phyloP scores from a whole-genome alignment of 345 rosid genomes.

The Carallia pectinifolia region DNA sequence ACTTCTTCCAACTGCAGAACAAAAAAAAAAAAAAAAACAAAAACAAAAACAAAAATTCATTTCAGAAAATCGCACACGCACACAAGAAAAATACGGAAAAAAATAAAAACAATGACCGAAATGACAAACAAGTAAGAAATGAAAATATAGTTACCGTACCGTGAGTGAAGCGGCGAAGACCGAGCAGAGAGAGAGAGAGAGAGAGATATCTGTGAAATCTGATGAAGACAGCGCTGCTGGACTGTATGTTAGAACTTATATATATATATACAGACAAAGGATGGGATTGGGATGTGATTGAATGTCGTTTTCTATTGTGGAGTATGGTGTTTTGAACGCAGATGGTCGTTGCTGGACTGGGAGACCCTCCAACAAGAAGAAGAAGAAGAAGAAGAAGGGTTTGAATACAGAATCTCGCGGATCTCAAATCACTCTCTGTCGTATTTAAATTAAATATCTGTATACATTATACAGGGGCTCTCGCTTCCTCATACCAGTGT shows the following conservation, averaged over 20 bases:
- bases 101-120: not conserved
- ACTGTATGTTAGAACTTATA: not conserved
- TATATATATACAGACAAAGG: too few relatives aligned
- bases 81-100: not conserved
- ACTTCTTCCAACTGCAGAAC: slow-evolving; percentile 13
- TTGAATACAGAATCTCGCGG: not conserved
- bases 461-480: not conserved
- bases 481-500: not conserved
- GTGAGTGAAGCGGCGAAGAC: not conserved
- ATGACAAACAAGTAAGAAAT: not conserved
- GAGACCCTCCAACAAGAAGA: too few relatives aligned
- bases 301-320: too few relatives aligned
- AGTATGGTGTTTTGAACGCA: not conserved
- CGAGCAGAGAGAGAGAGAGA: not conserved
- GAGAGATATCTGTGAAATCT: not conserved
- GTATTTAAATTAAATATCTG: not conserved
- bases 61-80: not conserved
- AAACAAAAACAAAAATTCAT: too few relatives aligned
- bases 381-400: not conserved
- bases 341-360: not conserved
- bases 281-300: too few relatives aligned
- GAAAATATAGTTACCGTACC: not conserved
- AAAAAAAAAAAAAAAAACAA: not conserved
- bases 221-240: not conserved
- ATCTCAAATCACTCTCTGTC: not conserved